Percentiles rank a stretch among this genome's conserved stretches.
These are phyloP conservation scores for Colletotrichum sidae DNA, from an alignment of 2,329 filamentous ascomycete species.

Conservation along the genomic window DNA sequence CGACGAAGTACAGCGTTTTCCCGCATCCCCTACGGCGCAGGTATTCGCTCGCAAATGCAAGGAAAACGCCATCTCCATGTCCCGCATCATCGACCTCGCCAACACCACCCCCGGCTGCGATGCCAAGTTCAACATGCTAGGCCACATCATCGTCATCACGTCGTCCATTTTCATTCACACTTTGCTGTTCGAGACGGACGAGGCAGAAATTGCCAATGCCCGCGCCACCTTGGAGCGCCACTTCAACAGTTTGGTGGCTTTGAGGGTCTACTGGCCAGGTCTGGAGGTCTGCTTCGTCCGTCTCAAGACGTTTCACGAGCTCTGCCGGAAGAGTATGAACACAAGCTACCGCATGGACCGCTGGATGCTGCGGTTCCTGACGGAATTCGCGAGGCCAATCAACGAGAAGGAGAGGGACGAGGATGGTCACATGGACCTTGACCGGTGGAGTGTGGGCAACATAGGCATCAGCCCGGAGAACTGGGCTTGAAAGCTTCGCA, in stretches of 20 bases:
- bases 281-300: conserved; percentile 52
- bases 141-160: conserved; percentile 58
- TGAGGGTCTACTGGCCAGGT: conserved; percentile 55
- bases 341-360: conserved; percentile 53
- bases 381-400: conserved; percentile 46
- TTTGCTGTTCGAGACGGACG: conserved; percentile 53
- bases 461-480: conserved; percentile 39
- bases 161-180: conserved; percentile 60
- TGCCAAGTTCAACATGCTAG: conserved; percentile 56
- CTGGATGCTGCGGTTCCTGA: conserved; percentile 55
- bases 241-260: conserved; percentile 55
- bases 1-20: conserved; percentile 42
- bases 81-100: conserved; percentile 53
- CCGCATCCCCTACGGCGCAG: conserved; percentile 33
- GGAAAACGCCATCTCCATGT: conserved; percentile 51
- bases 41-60: conserved; percentile 54
- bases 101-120: conserved; percentile 51
- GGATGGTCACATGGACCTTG: conserved; percentile 32
- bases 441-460: conserved; percentile 38
- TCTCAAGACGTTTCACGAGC: conserved; percentile 54
- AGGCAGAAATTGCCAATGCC: conserved; percentile 49
- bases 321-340: conserved; percentile 51
- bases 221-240: conserved; percentile 54
- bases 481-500: conserved; percentile 26
- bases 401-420: conserved; percentile 44